Percentiles rank a stretch among this genome's conserved stretches.
These are phyloP conservation scores for Jackrogersella minutella DNA, from an alignment of 495 filamentous ascomycete species.

Conservation along the genomic window DNA sequence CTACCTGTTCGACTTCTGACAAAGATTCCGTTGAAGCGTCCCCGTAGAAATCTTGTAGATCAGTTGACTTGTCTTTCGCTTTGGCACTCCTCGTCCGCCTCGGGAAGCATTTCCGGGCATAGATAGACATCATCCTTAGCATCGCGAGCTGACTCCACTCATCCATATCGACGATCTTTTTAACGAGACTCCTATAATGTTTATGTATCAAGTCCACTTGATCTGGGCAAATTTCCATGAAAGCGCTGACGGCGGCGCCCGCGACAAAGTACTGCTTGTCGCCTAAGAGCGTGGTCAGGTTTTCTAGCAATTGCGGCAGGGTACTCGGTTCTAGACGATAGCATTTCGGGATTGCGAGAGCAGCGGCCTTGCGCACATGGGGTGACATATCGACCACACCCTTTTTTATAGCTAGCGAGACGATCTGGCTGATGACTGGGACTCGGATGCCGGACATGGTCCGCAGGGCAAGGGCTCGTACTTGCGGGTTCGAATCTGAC, in stretches of 20 bases:
- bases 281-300: constrained; percentile 75
- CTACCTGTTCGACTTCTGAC: constrained; percentile 62
- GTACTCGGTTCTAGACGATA: constrained; percentile 91
- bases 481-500: constrained; percentile 87
- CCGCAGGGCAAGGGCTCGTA: constrained; percentile 87
- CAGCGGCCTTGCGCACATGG: constrained; percentile 90
- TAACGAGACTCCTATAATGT: constrained; percentile 82
- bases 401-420: constrained; percentile 92
- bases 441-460: constrained; percentile 97
- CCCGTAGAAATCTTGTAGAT: constrained; percentile 79
- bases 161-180: constrained; percentile 97
- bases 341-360: constrained; percentile 96
- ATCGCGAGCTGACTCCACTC: constrained; percentile 94
- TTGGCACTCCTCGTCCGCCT: constrained; percentile 65
- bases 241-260: constrained; percentile 89
- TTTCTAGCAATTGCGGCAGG: constrained; percentile 82
- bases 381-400: constrained; percentile 94
- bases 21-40: constrained; percentile 54
- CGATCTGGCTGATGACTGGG: constrained; percentile 98
- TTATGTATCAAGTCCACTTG: constrained; percentile 87
- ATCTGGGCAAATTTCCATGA: constrained; percentile 86
- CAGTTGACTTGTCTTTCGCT: constrained; percentile 45
- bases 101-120: constrained; percentile 90
- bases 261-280: constrained; percentile 96
- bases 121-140: constrained; percentile 79